A percentile compares a stretch with the other conserved stretches of the same genome.
These are phyloP conservation scores for Cyclotella atomus DNA, from an alignment of 108 stramenopile genomes.

Conservation along the genomic window DNA sequence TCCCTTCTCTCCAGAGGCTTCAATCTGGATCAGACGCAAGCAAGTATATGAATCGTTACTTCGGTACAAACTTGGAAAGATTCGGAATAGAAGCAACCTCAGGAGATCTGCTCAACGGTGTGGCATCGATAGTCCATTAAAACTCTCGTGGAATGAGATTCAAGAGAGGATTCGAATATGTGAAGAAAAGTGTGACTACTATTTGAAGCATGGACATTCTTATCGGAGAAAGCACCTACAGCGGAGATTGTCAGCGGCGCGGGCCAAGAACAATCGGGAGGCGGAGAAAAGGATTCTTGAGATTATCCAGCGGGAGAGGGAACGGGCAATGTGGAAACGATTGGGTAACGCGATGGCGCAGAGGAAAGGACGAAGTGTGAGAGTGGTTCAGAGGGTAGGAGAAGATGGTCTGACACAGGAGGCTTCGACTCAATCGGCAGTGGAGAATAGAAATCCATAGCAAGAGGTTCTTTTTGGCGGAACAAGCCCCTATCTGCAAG, in stretches of 20 bases:
- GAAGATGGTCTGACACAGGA: background rate
- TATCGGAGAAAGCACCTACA: background rate
- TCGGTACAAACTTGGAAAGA: background rate
- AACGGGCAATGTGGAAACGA: constrained; percentile 2
- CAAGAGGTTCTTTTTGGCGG: constrained; percentile 4
- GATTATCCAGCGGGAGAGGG: constrained; percentile 11
- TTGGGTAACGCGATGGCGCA: background rate
- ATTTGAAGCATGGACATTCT: background rate
- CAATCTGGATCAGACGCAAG: background rate
- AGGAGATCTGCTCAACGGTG: background rate
- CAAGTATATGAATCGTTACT: constrained; percentile 14
- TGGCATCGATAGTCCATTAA: background rate
- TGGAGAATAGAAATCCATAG: constrained; percentile 3
- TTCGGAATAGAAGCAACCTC: constrained; percentile 4
- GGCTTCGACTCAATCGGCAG: background rate
- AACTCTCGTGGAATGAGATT: background rate
- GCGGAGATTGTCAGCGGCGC: background rate
- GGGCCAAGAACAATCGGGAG: background rate
- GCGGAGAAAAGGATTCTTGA: constrained; percentile 4
- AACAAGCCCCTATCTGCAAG: constrained; percentile 16
- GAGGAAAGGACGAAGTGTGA: background rate
- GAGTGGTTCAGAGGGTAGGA: background rate
- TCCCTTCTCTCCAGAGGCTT: constrained; percentile 13
- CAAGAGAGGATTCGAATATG: background rate
- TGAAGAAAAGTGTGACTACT: background rate